Base-by-base conservation (phyloP, 2,329 filamentous ascomycete genomes). In the Didymella pinodella region DNA sequence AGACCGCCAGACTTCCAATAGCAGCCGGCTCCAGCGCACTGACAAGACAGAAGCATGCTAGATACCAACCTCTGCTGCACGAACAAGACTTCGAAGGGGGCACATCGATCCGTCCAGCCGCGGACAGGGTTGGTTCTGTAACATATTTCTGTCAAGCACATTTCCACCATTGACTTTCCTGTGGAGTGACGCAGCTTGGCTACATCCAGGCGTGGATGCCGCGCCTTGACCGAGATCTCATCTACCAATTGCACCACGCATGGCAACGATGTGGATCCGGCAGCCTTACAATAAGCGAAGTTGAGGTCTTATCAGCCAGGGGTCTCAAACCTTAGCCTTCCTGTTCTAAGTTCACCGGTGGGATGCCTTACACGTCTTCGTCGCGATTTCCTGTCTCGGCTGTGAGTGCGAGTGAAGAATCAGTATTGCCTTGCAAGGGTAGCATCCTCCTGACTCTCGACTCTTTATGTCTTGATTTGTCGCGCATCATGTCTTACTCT, bases 301-400 rank as follows among this genome's bases (percentile, higher is more conserved):
- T 49, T 43, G 47, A 26, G 16, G 28, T 52, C 36, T 48, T 50
- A 31, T 50, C 46, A 47, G 4, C 31, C 45, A 59, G 31, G 34
- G 56, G 40, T 50, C 32, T n/a, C 14, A 32, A 22, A 38, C 40
- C 44, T 46, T 25, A 53, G 50, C 40, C 25, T 54, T 58, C 40
- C 38, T 38, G 28, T 28, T 49, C 46, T 43, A 14, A 43, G 56
- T 12, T 50, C 31, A 54, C 56, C 34, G 49, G 41, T 52, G 32
- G 46, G 46, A 45, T 45, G 56, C 56, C 50, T 59, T 46, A 50
- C 56, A 59, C 31, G 28, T 34, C 40, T 45, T 41, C n/a, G 22
- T 18, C 41, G 36, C 22, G 20, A 45, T 20, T 46, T 50, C 20
- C 45, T 26, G 56, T 31, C 56, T 31, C 22, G 45, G 29, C 43